Evolutionary conservation across 148 eudicot genomes (phyloP).

Genomic region (Fallopia convolvulus): DNA sequence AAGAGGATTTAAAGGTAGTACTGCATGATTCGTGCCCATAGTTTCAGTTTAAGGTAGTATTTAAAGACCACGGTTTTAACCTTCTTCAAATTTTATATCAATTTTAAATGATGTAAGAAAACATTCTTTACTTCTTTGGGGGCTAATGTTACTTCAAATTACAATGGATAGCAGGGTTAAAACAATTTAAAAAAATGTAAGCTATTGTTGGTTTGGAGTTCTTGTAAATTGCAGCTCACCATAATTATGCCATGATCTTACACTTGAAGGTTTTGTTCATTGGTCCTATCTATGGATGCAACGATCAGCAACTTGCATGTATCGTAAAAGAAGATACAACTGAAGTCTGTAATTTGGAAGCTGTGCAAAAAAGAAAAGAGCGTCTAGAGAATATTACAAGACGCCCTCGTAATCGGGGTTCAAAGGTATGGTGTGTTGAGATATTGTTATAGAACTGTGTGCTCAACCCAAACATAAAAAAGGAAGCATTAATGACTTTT

Average conservation of each 20-base stretch:
- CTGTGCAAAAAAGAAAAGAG: conserved; percentile 22
- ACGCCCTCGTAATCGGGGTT: conserved; percentile 50
- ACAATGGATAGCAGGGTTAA: not conserved
- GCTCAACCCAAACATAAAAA: not conserved
- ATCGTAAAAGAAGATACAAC: conserved; percentile 22
- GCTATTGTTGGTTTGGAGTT: not conserved
- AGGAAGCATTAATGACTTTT: not conserved
- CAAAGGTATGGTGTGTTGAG: conserved; percentile 44
- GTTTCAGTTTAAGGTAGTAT: not conserved
- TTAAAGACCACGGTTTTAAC: not conserved
- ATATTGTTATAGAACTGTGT: not conserved
- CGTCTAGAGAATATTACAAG: conserved; percentile 43
- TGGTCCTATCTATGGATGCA: conserved; percentile 64
- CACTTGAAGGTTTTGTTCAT: conserved; percentile 66
- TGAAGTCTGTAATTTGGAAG: conserved; percentile 24
- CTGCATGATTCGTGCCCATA: not conserved
- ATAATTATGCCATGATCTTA: not conserved
- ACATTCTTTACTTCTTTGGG: not conserved
- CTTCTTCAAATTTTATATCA: not conserved
- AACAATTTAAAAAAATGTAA: not conserved
- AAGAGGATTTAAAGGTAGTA: not conserved
- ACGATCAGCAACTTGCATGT: conserved; percentile 34
- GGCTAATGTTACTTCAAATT: not conserved
- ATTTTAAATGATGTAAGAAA: not conserved
- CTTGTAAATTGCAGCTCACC: not conserved